Evolutionary conservation across 768 basidiomycete species (phyloP).

Genomic region (Clathrus columnatus): DNA sequence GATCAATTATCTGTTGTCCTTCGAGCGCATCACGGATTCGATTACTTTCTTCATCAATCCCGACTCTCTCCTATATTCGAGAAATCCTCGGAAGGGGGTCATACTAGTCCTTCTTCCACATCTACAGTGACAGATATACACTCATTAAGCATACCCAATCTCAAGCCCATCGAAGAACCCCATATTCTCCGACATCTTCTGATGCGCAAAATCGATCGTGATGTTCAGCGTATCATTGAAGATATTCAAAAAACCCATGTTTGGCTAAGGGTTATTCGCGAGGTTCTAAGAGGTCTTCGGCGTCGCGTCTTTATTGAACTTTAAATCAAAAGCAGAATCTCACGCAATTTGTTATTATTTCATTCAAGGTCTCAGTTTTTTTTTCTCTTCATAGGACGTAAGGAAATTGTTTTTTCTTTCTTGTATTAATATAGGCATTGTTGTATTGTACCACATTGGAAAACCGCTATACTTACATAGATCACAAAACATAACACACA

Average conservation of each 20-base stretch:
- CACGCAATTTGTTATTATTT: too few relatives aligned
- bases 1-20: slow-evolving; percentile 2
- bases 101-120: slow-evolving; percentile 12
- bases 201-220: slow-evolving; percentile 54
- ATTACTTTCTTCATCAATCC: slow-evolving; percentile 12
- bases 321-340: not conserved
- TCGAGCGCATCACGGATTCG: not conserved
- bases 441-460: not conserved
- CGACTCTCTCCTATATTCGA: slow-evolving; percentile 27
- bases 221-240: slow-evolving; percentile 46
- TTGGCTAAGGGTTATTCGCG: slow-evolving; percentile 60
- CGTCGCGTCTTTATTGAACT: slow-evolving; percentile 4
- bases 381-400: not conserved
- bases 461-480: not conserved
- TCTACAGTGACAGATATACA: slow-evolving; percentile 4
- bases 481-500: too few relatives aligned
- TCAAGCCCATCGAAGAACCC: slow-evolving; percentile 53
- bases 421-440: not conserved
- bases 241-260: slow-evolving; percentile 50
- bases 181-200: slow-evolving; percentile 54
- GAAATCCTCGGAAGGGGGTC: slow-evolving; percentile 16
- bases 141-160: not conserved
- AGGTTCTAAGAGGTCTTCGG: slow-evolving; percentile 50
- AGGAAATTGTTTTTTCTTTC: not conserved
- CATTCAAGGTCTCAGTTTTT: too few relatives aligned